Percentiles rank a stretch among this genome's conserved stretches.
Evolutionary conservation across 371 early-diverging fungal genomes (phyloP).

Genomic region (Zopfochytrium polystomum): DNA sequence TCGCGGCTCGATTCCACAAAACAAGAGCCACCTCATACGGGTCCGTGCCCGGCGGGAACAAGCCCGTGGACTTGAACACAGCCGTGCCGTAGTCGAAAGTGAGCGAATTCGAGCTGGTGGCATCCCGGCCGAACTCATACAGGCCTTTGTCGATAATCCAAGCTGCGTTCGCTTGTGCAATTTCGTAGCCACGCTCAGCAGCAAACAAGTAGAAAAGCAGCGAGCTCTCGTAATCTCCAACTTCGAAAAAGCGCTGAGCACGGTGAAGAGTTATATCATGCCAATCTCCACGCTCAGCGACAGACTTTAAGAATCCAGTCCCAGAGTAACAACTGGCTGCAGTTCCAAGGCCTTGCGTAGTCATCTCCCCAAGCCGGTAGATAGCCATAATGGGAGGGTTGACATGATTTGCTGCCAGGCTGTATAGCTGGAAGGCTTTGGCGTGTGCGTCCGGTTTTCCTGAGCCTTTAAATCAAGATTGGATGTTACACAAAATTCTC

Average conservation of each 20-base stretch:
- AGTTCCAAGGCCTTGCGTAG: conserved; percentile 38
- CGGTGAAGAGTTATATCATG: conserved; percentile 64
- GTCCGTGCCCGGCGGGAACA: conserved; percentile 22
- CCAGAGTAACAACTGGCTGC: conserved; percentile 25
- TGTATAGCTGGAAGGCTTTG: conserved; percentile 20
- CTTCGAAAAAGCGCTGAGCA: conserved; percentile 55
- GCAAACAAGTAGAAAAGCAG: conserved; percentile 70
- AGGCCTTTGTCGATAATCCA: conserved; percentile 70
- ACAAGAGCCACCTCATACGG: conserved; percentile 63
- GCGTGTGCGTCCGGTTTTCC: conserved; percentile 18
- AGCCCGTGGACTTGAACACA: conserved; percentile 1
- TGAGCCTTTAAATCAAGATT: conserved; percentile 6
- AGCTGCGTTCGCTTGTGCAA: conserved; percentile 84
- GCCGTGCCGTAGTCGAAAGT: too few relatives aligned
- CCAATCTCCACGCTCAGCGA: conserved; percentile 77
- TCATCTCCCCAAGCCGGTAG: conserved; percentile 72
- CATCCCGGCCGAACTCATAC: conserved; percentile 10
- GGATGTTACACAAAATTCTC: not conserved
- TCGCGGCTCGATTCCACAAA: conserved; percentile 94
- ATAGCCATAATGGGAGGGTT: conserved; percentile 67
- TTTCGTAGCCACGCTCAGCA: conserved; percentile 81
- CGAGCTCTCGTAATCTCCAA: conserved; percentile 68
- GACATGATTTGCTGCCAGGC: conserved; percentile 42
- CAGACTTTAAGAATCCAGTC: conserved; percentile 67
- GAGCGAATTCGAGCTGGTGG: too few relatives aligned